Percentiles rank a stretch among this genome's conserved stretches.
These are phyloP conservation scores for Alectoria sarmentosa DNA, from an alignment of 495 filamentous ascomycete species.

Conservation along the genomic window DNA sequence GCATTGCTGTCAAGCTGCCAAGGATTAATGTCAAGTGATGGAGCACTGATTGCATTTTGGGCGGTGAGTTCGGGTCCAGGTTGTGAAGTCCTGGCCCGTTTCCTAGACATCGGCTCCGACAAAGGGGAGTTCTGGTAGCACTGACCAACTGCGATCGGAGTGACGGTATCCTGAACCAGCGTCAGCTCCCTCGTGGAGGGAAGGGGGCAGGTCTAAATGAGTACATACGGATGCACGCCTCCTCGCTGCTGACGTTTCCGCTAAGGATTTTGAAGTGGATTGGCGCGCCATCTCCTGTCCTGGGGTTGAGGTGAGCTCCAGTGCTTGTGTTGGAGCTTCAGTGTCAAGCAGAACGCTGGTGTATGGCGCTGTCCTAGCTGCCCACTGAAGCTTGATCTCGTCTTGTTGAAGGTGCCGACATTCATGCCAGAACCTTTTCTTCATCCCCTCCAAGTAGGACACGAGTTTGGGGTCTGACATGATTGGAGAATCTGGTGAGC, in stretches of 20 bases:
- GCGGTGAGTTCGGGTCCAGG: not conserved
- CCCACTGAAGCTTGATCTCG: conserved; percentile 4
- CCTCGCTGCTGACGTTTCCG: not conserved
- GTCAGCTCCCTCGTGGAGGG: not conserved
- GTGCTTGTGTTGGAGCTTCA: not conserved
- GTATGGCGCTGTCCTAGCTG: not conserved
- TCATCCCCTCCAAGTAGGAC: conserved; percentile 1
- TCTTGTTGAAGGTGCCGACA: not conserved
- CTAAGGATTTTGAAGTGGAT: not conserved
- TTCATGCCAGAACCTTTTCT: not conserved
- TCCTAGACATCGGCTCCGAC: not conserved
- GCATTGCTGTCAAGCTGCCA: not conserved
- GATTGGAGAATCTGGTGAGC: not conserved
- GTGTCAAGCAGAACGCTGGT: not conserved
- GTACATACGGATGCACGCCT: not conserved
- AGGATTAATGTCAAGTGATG: not conserved
- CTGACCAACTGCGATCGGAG: not conserved
- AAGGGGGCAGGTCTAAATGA: not conserved
- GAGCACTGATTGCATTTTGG: not conserved
- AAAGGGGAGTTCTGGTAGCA: not conserved
- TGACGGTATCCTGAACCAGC: not conserved
- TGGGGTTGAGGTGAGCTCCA: not conserved
- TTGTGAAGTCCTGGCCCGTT: conserved; percentile 3
- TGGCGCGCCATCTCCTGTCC: conserved; percentile 1
- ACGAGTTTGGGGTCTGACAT: not conserved